Base-by-base conservation (phyloP, 169 alveolate genomes). In the Cryptosporidium xiaoi region DNA sequence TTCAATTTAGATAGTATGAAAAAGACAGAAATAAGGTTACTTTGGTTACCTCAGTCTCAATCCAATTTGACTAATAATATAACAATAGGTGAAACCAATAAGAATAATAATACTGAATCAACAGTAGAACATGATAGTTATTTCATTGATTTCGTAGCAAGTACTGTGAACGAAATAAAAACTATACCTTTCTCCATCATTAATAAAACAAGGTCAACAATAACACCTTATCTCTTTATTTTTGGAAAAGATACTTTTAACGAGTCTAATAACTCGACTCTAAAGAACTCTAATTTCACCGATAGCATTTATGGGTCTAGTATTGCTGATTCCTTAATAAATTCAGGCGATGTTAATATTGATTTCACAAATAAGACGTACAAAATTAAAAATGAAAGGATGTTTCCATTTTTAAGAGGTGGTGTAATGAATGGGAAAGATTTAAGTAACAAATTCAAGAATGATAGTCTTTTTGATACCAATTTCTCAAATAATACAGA, bases 341-440 rank as follows among this genome's bases (percentile, higher is more conserved):
- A 18, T 16, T 16, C 31, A 31, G 1, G 6, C 1, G 2, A 69
- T 24, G 27, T 24, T 1, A 36, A 27, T 2, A 24, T 24, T 13
- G 44, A 56, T 31, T 29, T 15, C 51, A 48, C 66, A 24, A 69
- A 69, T 33, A 33, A 29, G 3, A 60, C 24, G 31, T 13, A 50
- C 1, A 20, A 13, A 20, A 44, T 44, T 16, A 50, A 24, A 34
- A 66, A 66, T 50, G 82, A 56, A 69, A 6, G 51, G 20, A 16
- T 29, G 16, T 34, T 27, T 69, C 56, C 83, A 27, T 53, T 51
- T 51, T 64, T 69, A 31, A 69, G 83, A 69, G 83, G 83, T 3
- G 20, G 83, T 33, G 6, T n/a, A n/a, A 1, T 1, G 13, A 69
- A 69, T 6, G n/a, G 29, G 27, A 24, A 55, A 31, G 68, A 69